A percentile compares a stretch with the other conserved stretches of the same genome.
Conservation (phyloP, 805 yeast species). For the Zygosaccharomyces bailii region DNA sequence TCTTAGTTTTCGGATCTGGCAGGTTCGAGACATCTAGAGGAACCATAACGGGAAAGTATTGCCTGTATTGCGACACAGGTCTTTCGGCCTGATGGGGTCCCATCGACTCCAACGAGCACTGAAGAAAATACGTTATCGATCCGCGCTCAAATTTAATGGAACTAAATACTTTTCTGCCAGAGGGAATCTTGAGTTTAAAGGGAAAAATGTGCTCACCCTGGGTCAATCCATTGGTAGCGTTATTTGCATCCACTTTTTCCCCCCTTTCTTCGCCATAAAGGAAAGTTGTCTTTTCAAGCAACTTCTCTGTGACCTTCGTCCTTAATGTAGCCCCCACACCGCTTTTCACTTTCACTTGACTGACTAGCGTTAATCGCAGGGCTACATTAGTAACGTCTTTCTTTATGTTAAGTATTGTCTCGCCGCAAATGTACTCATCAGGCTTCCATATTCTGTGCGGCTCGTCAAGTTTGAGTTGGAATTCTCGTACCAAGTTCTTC, state of each 20-base stretch:
- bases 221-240: slow-evolving; percentile 45
- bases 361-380: slow-evolving; percentile 52
- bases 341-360: slow-evolving; percentile 54
- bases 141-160: slow-evolving; percentile 83
- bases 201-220: slow-evolving; percentile 89
- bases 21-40: slow-evolving; percentile 71
- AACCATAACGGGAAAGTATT: slow-evolving; percentile 54
- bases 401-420: slow-evolving; percentile 52
- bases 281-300: slow-evolving; percentile 57
- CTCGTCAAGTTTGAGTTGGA: slow-evolving; percentile 65
- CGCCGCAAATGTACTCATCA: slow-evolving; percentile 70
- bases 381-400: slow-evolving; percentile 49
- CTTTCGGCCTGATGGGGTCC: slow-evolving; percentile 20
- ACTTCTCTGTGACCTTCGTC: slow-evolving; percentile 47
- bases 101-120: slow-evolving; percentile 24
- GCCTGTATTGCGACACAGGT: slow-evolving; percentile 49
- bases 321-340: slow-evolving; percentile 45
- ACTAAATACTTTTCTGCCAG: slow-evolving; percentile 58
- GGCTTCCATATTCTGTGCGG: slow-evolving; percentile 80
- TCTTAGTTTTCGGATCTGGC: slow-evolving; percentile 64
- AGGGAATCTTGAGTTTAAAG: slow-evolving; percentile 77
- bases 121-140: slow-evolving; percentile 61
- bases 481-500: slow-evolving; percentile 49
- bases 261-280: slow-evolving; percentile 49
- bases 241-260: slow-evolving; percentile 16